Percentiles rank a stretch among this genome's conserved stretches.
Conservation (phyloP, 208 protist species). For the Vickermania spadyakhi region DNA sequence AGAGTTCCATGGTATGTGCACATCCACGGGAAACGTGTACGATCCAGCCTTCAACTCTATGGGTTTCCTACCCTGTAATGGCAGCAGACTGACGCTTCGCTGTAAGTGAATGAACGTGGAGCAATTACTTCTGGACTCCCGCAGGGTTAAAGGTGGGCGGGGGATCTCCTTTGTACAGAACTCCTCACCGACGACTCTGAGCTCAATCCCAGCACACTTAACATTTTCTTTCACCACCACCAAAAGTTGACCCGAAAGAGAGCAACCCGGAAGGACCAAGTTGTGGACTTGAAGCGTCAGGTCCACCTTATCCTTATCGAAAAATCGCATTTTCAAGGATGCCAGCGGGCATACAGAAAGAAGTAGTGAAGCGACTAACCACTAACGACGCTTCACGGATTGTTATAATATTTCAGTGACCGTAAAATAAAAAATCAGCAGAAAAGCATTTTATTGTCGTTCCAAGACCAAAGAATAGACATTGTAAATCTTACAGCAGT, state of each 20-base stretch:
- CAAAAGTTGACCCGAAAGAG: neutral
- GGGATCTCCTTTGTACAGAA: neutral
- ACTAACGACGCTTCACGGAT: too few species aligned
- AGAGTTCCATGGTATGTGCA: neutral
- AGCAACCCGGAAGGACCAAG: neutral
- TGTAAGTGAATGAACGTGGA: neutral
- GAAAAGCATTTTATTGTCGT: too few species aligned
- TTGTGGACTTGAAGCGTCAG: neutral
- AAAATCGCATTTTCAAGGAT: neutral
- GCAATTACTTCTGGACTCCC: neutral
- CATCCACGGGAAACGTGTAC: neutral
- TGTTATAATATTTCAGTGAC: too few species aligned
- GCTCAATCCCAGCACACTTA: neutral
- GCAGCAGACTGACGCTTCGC: neutral
- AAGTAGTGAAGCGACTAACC: too few species aligned
- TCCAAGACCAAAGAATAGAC: too few species aligned
- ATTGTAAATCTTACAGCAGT: too few species aligned
- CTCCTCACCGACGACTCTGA: neutral
- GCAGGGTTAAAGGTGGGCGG: neutral
- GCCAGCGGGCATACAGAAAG: too few species aligned
- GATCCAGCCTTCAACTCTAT: neutral
- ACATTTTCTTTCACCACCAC: neutral
- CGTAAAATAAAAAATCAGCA: too few species aligned
- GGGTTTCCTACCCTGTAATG: neutral
- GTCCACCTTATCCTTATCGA: neutral